These are phyloP conservation scores for Trypanosoma melophagium DNA, from an alignment of 208 protist species.

Conservation along the genomic window DNA sequence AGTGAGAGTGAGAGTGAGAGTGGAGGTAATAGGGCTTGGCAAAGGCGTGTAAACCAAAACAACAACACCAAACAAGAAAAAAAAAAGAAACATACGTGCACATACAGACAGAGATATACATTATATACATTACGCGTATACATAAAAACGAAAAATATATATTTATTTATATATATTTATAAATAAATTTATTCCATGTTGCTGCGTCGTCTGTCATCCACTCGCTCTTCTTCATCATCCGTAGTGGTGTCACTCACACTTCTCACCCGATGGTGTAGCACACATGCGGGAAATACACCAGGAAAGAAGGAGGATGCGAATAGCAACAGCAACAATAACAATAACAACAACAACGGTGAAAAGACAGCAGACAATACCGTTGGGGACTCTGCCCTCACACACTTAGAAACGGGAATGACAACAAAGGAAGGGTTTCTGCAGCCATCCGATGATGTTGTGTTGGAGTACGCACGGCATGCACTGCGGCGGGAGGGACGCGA, in stretches of 20 bases:
- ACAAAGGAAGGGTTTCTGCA: conserved; percentile 65
- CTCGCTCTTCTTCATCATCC: neutral
- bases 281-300: neutral
- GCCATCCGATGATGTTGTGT: conserved; percentile 82
- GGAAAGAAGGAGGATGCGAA: neutral
- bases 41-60: too few species aligned
- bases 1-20: neutral
- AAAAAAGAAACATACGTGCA: too few species aligned
- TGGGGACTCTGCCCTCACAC: conserved; percentile 2
- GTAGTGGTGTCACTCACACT: neutral
- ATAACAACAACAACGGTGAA: neutral
- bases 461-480: conserved; percentile 85
- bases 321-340: too few species aligned
- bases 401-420: conserved; percentile 30
- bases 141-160: neutral
- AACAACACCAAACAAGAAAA: too few species aligned
- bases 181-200: conserved; percentile 4
- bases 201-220: conserved; percentile 7
- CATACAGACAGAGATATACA: too few species aligned
- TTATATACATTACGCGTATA: neutral
- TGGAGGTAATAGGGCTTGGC: neutral
- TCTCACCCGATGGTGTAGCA: conserved; percentile 11
- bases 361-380: neutral
- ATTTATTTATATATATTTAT: neutral
- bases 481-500: conserved; percentile 75